phyloP scores from a whole-genome alignment of 2,329 filamentous ascomycete genomes.

The Fusarium sp. region DNA sequence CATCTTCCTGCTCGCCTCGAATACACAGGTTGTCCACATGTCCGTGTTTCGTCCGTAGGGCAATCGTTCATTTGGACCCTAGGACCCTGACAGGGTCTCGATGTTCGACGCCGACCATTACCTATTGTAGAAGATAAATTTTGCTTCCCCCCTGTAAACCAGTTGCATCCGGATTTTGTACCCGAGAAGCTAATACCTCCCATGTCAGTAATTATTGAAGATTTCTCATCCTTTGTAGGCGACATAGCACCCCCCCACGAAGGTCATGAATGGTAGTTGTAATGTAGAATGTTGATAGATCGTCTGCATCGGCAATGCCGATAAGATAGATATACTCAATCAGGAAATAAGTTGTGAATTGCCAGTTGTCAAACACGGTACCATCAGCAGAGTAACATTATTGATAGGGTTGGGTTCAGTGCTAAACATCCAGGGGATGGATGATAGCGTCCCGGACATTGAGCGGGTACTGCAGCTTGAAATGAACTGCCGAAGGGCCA shows the following conservation, averaged over 20 bases:
- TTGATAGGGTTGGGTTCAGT: slow-evolving; percentile 13
- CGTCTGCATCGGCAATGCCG: slow-evolving; percentile 19
- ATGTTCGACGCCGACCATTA: slow-evolving; percentile 6
- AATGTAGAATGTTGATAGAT: neutral
- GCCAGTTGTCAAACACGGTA: slow-evolving; percentile 20
- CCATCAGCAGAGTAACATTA: slow-evolving; percentile 29
- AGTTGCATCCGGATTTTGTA: slow-evolving; percentile 11
- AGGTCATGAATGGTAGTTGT: too few species aligned
- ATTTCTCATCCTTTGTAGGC: too few species aligned
- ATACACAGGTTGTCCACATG: neutral
- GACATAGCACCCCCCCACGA: too few species aligned
- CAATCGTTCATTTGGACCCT: neutral
- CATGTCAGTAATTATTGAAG: neutral
- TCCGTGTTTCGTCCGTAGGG: neutral
- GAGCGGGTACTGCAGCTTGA: slow-evolving; percentile 8
- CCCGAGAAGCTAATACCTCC: slow-evolving; percentile 7
- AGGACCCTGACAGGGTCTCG: neutral
- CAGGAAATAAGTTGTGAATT: slow-evolving; percentile 16
- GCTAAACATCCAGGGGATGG: slow-evolving; percentile 8
- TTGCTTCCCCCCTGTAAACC: neutral
- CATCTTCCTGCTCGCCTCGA: neutral
- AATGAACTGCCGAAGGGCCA: slow-evolving; percentile 23
- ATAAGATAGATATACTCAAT: slow-evolving; percentile 13
- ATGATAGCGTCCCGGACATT: slow-evolving; percentile 28
- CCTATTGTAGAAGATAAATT: slow-evolving; percentile 12